phyloP scores from a whole-genome alignment of 2,329 filamentous ascomycete species.

The Pseudopyrenochaeta lycopersici region DNA sequence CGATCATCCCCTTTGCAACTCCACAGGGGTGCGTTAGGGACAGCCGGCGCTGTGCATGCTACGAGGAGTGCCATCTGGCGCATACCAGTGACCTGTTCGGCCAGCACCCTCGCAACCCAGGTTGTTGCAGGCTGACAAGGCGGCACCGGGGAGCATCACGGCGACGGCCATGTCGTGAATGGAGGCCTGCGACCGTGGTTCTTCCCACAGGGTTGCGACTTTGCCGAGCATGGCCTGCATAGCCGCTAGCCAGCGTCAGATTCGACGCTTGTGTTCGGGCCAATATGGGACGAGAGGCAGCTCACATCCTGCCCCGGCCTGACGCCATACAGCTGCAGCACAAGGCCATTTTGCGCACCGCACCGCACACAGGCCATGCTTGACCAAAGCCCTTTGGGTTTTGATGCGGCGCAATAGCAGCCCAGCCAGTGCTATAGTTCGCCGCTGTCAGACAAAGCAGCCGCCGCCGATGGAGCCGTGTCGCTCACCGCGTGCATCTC shows the following conservation, averaged over 20 bases:
- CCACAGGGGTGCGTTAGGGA: too few species aligned
- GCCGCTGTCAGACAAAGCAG: conserved; percentile 2
- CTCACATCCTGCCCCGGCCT: conserved; percentile 20
- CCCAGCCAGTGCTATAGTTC: background rate
- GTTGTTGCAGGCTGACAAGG: background rate
- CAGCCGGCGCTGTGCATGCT: too few species aligned
- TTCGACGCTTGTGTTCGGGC: conserved; percentile 32
- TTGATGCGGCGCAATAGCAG: conserved; percentile 1
- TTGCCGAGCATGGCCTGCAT: conserved; percentile 33
- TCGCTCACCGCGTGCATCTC: conserved; percentile 20
- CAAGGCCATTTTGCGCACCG: conserved; percentile 14
- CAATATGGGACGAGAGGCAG: conserved; percentile 35
- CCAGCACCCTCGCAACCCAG: too few species aligned
- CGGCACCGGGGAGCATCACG: background rate
- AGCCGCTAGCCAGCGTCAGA: conserved; percentile 31
- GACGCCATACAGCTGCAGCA: conserved; percentile 31
- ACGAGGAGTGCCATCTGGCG: too few species aligned
- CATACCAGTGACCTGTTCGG: too few species aligned
- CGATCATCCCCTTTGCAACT: background rate
- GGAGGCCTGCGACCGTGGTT: conserved; percentile 15
- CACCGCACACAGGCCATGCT: conserved; percentile 4
- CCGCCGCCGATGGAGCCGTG: background rate
- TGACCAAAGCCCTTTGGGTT: background rate
- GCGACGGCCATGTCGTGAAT: conserved; percentile 7
- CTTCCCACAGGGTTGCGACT: conserved; percentile 20